These are phyloP conservation scores for Breynia disticha DNA, from an alignment of 441 rosid genomes.

Conservation along the genomic window DNA sequence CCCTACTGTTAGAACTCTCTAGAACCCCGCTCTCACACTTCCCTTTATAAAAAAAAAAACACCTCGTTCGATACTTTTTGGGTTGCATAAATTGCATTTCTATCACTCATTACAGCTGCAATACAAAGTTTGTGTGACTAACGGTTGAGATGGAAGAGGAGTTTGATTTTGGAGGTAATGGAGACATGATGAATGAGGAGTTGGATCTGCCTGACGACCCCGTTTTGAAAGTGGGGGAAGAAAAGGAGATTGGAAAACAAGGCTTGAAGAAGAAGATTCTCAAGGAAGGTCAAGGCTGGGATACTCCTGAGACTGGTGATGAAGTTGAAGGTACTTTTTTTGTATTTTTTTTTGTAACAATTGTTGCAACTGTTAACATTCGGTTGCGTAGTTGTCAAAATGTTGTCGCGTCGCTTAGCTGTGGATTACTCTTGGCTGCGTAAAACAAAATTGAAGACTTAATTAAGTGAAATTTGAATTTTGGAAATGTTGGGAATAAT, in stretches of 20 bases:
- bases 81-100: too few relatives aligned
- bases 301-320: constrained; percentile 57
- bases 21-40: constrained; percentile 15
- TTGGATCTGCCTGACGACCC: constrained; percentile 26
- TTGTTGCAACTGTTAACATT: too few relatives aligned
- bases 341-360: background rate
- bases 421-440: too few relatives aligned
- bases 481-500: background rate
- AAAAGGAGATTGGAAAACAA: constrained; percentile 52
- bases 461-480: too few relatives aligned
- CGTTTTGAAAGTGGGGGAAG: constrained; percentile 46
- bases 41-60: background rate
- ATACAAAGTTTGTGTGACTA: too few relatives aligned
- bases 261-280: constrained; percentile 68
- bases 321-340: constrained; percentile 56
- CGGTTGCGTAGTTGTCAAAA: too few relatives aligned
- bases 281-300: constrained; percentile 61
- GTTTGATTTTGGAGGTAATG: constrained; percentile 40
- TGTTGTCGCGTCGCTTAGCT: too few relatives aligned
- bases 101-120: too few relatives aligned
- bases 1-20: constrained; percentile 27
- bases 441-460: too few relatives aligned
- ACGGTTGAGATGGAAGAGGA: constrained; percentile 37
- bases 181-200: constrained; percentile 20
- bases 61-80: background rate